These are phyloP conservation scores for Aspergillus intermedius DNA, from an alignment of 2,329 filamentous ascomycete genomes.

Conservation along the genomic window DNA sequence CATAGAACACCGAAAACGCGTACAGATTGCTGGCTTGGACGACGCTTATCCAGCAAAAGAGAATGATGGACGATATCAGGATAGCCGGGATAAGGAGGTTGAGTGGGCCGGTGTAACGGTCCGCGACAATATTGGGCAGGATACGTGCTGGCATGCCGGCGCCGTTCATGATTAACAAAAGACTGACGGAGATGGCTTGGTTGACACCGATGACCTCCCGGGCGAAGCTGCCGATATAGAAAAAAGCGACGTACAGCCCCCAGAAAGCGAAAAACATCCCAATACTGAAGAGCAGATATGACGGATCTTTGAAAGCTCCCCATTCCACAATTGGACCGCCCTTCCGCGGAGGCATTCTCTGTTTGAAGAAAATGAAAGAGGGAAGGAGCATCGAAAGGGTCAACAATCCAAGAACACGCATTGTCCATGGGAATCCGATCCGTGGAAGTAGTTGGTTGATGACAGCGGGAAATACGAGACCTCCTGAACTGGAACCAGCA, in stretches of 20 bases:
- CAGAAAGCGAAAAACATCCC: slow-evolving; percentile 44
- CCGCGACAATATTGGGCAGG: slow-evolving; percentile 53
- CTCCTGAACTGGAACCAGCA: slow-evolving; percentile 56
- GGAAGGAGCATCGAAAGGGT: slow-evolving; percentile 44
- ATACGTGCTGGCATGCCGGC: slow-evolving; percentile 54
- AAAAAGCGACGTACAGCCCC: slow-evolving; percentile 51
- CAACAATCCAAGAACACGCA: slow-evolving; percentile 56
- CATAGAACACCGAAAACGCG: slow-evolving; percentile 58
- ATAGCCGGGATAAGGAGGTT: slow-evolving; percentile 54
- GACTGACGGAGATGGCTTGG: slow-evolving; percentile 47
- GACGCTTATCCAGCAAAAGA: slow-evolving; percentile 57
- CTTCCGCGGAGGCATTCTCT: slow-evolving; percentile 45
- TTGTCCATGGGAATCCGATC: slow-evolving; percentile 59
- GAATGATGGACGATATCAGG: slow-evolving; percentile 35
- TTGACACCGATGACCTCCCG: slow-evolving; percentile 35
- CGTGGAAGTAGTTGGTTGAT: slow-evolving; percentile 51
- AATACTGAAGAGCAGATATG: slow-evolving; percentile 40
- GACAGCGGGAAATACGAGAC: slow-evolving; percentile 58
- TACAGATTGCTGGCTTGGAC: slow-evolving; percentile 48
- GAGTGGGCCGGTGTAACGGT: slow-evolving; percentile 52
- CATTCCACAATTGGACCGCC: slow-evolving; percentile 47
- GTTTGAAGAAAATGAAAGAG: slow-evolving; percentile 42
- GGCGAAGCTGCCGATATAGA: slow-evolving; percentile 40
- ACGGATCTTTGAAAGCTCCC: slow-evolving; percentile 45
- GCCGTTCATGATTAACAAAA: slow-evolving; percentile 61